Evolutionary conservation across 2,329 filamentous ascomycete genomes (phyloP), one percentile per base, ranked within the genome.

Genomic region (Helotiales sp.): DNA sequence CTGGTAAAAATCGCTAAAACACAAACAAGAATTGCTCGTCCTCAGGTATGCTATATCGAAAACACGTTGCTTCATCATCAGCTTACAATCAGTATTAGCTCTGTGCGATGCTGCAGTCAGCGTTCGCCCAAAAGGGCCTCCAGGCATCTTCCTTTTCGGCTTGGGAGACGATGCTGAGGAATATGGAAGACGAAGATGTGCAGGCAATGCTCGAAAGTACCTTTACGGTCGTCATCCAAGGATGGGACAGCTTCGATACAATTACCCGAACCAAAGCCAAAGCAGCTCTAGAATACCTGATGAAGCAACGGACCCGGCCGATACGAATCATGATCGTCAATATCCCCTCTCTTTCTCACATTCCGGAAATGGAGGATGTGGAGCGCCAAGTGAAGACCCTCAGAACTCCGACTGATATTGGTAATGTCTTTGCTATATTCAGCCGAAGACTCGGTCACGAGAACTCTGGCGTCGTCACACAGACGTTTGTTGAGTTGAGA

Each of bases 71-170:
- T 44, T 15, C 19, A 13, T 44, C 40, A 44, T 12, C n/a, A 15
- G 27, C n/a, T 25, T 24, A 9, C 15, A n/a, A 25, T 2, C 17
- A 40, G 24, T 40, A 10, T 24, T 67, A 93, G 86, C 93, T 98
- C 55, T 91, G 91, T 64, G 92, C 93, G n/a, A 97, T 91, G 70
- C 78, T 99, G 12, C 86, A 96, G 61, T 92, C 91, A 22, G 92
- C 92, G 0, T 82, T 98, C 59, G 81, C 88, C 15, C 84, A 89
- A 51, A 80, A 86, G 44, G 82, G 88, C 47, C 79, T 99, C n/a
- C 86, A 91, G 60, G 81, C 91, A 60, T 79, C 85, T 29, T 90
- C 92, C 1, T 93, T 98, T 67, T 84, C 82, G 3, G 91, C 92
- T 49, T 99, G 95, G 95, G 81, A 85, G 25, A 81, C 86, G 8